A percentile compares a stretch with the other conserved stretches of the same genome.
These are phyloP conservation scores for Allantophomopsis cytisporea DNA, from an alignment of 2,329 filamentous ascomycete species.

Conservation along the genomic window DNA sequence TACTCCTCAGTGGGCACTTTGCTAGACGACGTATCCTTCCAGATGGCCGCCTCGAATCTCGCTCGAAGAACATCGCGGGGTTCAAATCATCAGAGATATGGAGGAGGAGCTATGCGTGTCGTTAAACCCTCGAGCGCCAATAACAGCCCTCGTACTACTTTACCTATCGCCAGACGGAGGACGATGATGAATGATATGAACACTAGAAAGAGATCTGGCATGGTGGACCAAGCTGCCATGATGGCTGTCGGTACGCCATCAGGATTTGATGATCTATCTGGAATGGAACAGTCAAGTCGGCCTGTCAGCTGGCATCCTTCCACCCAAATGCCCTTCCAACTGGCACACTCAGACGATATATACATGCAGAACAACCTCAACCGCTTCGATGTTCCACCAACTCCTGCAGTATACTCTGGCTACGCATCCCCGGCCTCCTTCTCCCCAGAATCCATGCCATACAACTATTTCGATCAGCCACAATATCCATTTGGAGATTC, in stretches of 20 bases:
- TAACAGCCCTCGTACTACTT: conserved; percentile 50
- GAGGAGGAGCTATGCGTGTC: conserved; percentile 40
- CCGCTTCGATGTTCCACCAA: conserved; percentile 30
- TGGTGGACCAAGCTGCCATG: conserved; percentile 27
- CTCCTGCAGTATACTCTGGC: conserved; percentile 39
- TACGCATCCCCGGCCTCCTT: conserved; percentile 43
- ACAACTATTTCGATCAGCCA: conserved; percentile 14
- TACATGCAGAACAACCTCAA: conserved; percentile 21
- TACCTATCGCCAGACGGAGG: conserved; percentile 35
- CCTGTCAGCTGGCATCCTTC: conserved; percentile 69
- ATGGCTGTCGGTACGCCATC: conserved; percentile 30
- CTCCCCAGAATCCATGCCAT: conserved; percentile 38
- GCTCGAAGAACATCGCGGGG: conserved; percentile 31
- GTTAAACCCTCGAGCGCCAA: conserved; percentile 53
- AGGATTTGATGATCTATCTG: conserved; percentile 18
- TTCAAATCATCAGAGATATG: conserved; percentile 33
- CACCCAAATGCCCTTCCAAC: conserved; percentile 26
- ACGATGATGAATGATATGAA: conserved; percentile 36
- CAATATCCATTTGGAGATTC: conserved; percentile 4
- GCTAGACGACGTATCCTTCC: conserved; percentile 36
- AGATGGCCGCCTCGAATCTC: conserved; percentile 32
- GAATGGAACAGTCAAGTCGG: conserved; percentile 26
- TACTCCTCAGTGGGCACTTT: conserved; percentile 28
- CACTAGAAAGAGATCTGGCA: conserved; percentile 12
- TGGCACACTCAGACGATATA: conserved; percentile 20